Evolutionary conservation across 2,329 filamentous ascomycete species (phyloP).

Genomic region (Penicillium sp.): DNA sequence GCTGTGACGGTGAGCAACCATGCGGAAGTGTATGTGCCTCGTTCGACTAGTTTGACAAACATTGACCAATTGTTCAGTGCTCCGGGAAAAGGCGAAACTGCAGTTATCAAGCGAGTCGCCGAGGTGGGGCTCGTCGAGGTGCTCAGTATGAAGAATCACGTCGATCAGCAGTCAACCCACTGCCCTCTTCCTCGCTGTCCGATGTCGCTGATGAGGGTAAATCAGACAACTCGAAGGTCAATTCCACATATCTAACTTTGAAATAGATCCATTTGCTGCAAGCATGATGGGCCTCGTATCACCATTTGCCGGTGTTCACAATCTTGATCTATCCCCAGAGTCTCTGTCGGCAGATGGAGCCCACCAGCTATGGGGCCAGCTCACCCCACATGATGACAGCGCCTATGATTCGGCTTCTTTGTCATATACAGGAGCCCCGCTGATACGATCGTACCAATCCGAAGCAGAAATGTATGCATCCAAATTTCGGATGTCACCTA

Average conservation of each 20-base stretch:
- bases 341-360: conserved; percentile 9
- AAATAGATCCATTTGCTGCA: conserved; percentile 15
- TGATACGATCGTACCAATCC: conserved; percentile 19
- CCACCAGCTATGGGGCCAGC: conserved; percentile 14
- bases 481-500: not conserved
- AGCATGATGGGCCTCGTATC: conserved; percentile 17
- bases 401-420: conserved; percentile 1
- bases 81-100: conserved; percentile 15
- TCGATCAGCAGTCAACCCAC: not conserved
- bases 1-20: conserved; percentile 26
- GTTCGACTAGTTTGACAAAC: not conserved
- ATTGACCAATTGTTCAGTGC: conserved; percentile 13
- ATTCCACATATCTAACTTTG: not conserved
- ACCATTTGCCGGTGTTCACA: conserved; percentile 19
- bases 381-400: conserved; percentile 13
- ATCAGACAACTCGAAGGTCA: not conserved
- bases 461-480: conserved; percentile 25
- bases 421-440: conserved; percentile 2
- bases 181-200: conserved; percentile 2
- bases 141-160: conserved; percentile 14
- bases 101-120: conserved; percentile 24
- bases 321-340: conserved; percentile 20
- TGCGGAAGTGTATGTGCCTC: conserved; percentile 21
- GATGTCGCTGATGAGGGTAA: conserved; percentile 9
- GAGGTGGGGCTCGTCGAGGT: conserved; percentile 26